Base-by-base conservation (phyloP, 306 rosid species). In the Lupinus albus region DNA sequence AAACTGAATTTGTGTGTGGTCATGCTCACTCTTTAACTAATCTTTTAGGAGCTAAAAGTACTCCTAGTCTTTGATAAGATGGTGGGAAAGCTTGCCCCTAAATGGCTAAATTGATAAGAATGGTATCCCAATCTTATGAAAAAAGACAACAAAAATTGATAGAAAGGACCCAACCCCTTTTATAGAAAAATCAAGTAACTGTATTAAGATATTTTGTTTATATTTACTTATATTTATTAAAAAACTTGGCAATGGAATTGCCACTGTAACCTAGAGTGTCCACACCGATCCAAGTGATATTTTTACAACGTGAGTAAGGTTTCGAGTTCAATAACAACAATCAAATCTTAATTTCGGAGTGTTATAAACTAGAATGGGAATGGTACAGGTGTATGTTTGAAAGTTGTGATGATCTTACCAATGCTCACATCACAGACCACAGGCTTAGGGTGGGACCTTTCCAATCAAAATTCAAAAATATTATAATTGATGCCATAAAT, bases 401-500 rank as follows among this genome's bases (percentile, higher is more conserved):
- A 32, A 47, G 6, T 67, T 25, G 20, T 57, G 66, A 70, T 57
- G 66, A 70, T 15, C 56, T 25, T 41, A 41, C 12, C 45, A 42
- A 53, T 68, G 44, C 28, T 48, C 71, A 54, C 15, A 30, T 39
- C 30, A 25, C 30, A 25, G 30, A 3, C 30, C 53, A 53, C 62
- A 47, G 9, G 3, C 10, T 48, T 15, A 11, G 30, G 30, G 2
- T 68, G 73, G 73, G 73, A 41, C 64, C 73, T 39, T 51, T 4
- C n/a, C 11, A 39, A 7, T 42, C 32, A 68, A 41, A 52, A 56
- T 56, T 70, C 57, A 70, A 11, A 56, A 11, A 57, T 30, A 7
- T 7, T 14, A 44, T 30, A 41, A 36, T 44, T 70, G 11, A 45
- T 70, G 16, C 64, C 73, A 53, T 11, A 53, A 68, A 68, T n/a